Base-by-base conservation (phyloP, 2,329 filamentous ascomycete species). In the Delphinella strobiligena region DNA sequence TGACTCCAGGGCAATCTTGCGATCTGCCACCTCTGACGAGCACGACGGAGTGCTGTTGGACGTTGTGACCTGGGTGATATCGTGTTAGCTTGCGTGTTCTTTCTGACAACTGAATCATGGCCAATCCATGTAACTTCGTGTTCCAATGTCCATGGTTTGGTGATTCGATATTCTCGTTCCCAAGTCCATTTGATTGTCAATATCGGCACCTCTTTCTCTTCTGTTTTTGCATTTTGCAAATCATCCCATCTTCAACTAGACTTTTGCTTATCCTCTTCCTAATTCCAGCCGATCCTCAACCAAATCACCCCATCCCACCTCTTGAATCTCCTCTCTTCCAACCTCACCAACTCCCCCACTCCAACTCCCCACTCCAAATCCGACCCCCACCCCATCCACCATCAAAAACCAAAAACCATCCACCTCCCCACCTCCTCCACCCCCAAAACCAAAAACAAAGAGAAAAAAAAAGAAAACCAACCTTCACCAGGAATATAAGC, bases 1-100 rank as follows among this genome's bases (percentile, higher is more conserved):
- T 80, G 64, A 98, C 91, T 79, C 91, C 91, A 45, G 91, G 91
- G 68, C 91, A 98, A 78, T 98, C 91, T 74, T 96, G 91, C 48
- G 78, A 79, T 59, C 91, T 74, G 2, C 91, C 91, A 43, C 91
- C 91, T 49, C 91, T 74, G n/a, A 98, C 88, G 49, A 96, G 70
- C 41, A 98, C 91, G 34, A 98, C 91, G 53, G 83, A 93, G 70
- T 98, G 93, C 72, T 96, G 91, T 71, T 96, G 89, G 49, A 96
- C 88, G 63, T 96, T 98, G 67, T 98, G 91, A 36, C 91, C 74
- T 77, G 49, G 2, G 43, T 4, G 16, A 7, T 15, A 38, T 27
- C 11, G 12, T 12, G 12, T 27, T 27, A 27, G 22, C 22, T 27
- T 27, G 7, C 22, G 12, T 12, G 7, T 27, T 27, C 22, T 7